These are phyloP conservation scores for Nigrospora osmanthi DNA, from an alignment of 2,329 filamentous ascomycete species.

Conservation along the genomic window DNA sequence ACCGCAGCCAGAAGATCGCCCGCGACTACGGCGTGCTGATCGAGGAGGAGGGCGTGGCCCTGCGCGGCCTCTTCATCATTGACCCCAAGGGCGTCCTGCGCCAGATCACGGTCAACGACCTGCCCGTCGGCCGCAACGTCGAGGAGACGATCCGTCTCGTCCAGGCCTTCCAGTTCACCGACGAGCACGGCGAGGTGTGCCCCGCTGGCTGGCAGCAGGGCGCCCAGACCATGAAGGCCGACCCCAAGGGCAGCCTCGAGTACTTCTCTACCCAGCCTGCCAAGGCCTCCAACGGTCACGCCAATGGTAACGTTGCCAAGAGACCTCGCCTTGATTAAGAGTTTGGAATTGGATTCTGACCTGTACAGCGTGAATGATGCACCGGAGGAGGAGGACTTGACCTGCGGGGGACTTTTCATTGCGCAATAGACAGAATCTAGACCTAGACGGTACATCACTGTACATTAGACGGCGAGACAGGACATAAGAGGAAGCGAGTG, in stretches of 20 bases:
- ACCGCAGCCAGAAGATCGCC: conserved; percentile 53
- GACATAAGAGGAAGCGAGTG: too few species aligned
- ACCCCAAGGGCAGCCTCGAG: conserved; percentile 41
- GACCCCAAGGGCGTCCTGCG: conserved; percentile 53
- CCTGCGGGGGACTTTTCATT: too few species aligned
- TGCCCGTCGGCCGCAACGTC: conserved; percentile 56
- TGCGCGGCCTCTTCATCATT: conserved; percentile 59
- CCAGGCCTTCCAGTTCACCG: conserved; percentile 73
- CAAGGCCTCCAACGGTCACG: background rate
- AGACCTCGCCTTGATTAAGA: background rate
- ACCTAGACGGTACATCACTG: too few species aligned
- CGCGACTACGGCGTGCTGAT: conserved; percentile 56
- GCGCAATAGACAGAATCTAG: too few species aligned
- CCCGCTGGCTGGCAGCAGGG: conserved; percentile 42
- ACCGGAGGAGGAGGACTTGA: too few species aligned
- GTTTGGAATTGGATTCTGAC: background rate
- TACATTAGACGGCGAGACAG: too few species aligned
- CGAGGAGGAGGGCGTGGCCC: conserved; percentile 55
- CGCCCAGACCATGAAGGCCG: conserved; percentile 41
- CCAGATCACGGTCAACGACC: conserved; percentile 59
- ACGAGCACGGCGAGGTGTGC: conserved; percentile 74
- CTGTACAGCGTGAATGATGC: too few species aligned
- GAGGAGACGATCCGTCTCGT: conserved; percentile 59
- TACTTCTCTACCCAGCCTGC: conserved; percentile 28
- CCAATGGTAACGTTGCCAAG: background rate